Base-by-base conservation (phyloP, 345 rosid species). In the Odontarrhena argentea region DNA sequence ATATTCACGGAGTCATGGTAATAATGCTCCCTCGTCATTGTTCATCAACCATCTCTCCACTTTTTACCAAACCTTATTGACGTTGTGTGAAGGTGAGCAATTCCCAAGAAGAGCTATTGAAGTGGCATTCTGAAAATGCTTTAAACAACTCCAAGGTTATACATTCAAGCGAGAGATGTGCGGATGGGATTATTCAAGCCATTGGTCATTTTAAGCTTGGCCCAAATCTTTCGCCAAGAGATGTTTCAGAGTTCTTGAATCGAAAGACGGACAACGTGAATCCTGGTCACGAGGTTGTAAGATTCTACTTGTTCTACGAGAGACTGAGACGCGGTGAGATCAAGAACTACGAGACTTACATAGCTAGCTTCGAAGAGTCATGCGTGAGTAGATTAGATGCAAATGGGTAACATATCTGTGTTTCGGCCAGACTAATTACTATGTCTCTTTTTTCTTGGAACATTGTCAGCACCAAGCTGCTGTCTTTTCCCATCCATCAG, bases 101-200 rank as follows among this genome's bases (percentile, higher is more conserved):
- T 82, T 93, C 99, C 30, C 97, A 88, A 79, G 96, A 87, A 81
- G 97, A 94, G 79, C 74, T 94, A 76, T 71, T 94, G 82, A 88
- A 74, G 75, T 94, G 99, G 99, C 85, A 86, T 75, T 77, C 83
- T 78, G 85, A 83, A 78, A 88, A 94, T 82, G 93, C 96, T 47
- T 83, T 88, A 69, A 53, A 69, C 71, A 88, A 91, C 70, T 78
- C 90, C 14, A 89, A 86, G 65, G 79, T 91, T 49, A 80, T 89
- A 62, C 99, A 87, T 78, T 91, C 96, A 13, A 78, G 77, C 6
- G 92, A 87, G 78, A 85, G 90, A 70, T 94, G 99, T 79, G 99
- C 97, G 3, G 87, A 86, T 46, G 99, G 97, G 60, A 94, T 91
- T 65, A 78, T 94, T 36, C 86, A 94, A 79, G 97, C 99, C 47